Evolutionary conservation across 2,329 filamentous ascomycete genomes (phyloP).

Genomic region (Arthroderma uncinatum): DNA sequence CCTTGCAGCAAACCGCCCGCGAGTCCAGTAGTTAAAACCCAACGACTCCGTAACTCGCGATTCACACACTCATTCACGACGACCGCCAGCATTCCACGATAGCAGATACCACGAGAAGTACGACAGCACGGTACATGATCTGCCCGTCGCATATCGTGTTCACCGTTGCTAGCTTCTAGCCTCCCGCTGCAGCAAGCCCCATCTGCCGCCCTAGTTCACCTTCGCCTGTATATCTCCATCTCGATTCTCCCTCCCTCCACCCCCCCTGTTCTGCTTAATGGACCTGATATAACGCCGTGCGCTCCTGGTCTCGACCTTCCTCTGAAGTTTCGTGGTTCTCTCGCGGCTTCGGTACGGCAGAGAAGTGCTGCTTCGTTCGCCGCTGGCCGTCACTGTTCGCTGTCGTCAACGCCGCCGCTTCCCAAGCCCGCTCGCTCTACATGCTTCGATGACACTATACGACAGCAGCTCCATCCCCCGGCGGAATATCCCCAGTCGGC

Average conservation of each 20-base stretch:
- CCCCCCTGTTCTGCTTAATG: no score
- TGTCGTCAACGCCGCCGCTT: neutral
- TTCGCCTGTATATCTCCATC: neutral
- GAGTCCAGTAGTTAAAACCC: no score
- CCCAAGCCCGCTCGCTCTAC: constrained; percentile 12
- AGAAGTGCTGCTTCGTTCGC: neutral
- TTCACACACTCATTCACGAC: no score
- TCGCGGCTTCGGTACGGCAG: no score
- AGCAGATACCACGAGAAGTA: no score
- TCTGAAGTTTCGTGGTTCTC: no score
- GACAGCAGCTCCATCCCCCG: constrained; percentile 20
- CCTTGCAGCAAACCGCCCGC: neutral
- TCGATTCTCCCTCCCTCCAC: no score
- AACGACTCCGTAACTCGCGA: no score
- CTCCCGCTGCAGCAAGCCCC: neutral
- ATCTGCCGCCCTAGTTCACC: neutral
- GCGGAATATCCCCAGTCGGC: constrained; percentile 25
- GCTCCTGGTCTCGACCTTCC: no score
- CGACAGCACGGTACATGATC: no score
- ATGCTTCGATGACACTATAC: constrained; percentile 34
- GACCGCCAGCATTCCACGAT: no score
- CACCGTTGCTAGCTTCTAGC: neutral
- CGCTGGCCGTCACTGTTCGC: neutral
- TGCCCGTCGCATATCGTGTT: neutral
- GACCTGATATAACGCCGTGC: no score